Evolutionary conservation across 1,284 basidiomycete species (phyloP).

Genomic region (Cryptococcus wingfieldii): DNA sequence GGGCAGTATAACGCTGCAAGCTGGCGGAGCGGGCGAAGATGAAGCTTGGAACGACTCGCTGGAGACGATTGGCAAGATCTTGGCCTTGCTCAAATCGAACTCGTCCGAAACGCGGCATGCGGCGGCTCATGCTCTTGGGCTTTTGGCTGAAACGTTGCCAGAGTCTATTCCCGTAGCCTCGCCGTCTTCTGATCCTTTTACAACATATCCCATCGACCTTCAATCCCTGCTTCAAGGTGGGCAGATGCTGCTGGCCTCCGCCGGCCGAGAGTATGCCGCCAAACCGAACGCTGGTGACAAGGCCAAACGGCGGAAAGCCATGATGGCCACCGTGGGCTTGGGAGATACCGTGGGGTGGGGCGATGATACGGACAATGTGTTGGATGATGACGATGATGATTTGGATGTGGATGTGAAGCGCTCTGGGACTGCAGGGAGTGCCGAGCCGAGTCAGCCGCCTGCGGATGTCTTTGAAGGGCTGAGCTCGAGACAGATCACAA

Average conservation of each 20-base stretch:
- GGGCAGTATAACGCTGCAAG: conserved; percentile 8
- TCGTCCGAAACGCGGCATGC: conserved; percentile 47
- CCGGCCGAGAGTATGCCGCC: conserved; percentile 42
- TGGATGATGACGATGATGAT: conserved; percentile 37
- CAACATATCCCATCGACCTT: conserved; percentile 22
- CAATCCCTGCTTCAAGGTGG: conserved; percentile 15
- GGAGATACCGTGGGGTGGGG: conserved; percentile 40
- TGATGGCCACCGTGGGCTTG: conserved; percentile 44
- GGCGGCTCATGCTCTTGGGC: conserved; percentile 42
- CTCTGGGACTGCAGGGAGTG: conserved; percentile 5
- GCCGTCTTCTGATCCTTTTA: background rate
- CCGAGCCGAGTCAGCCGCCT: conserved; percentile 14
- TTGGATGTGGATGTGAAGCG: conserved; percentile 25
- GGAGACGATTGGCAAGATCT: conserved; percentile 41
- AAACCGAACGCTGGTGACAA: conserved; percentile 36
- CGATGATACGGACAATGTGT: conserved; percentile 41
- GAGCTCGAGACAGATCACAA: conserved; percentile 46
- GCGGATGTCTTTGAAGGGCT: conserved; percentile 46
- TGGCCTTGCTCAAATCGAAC: conserved; percentile 43
- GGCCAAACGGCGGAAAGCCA: conserved; percentile 42
- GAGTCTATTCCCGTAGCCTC: conserved; percentile 17
- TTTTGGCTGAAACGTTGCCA: conserved; percentile 37
- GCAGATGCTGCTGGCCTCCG: conserved; percentile 39
- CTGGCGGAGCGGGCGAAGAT: conserved; percentile 20
- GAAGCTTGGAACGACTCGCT: conserved; percentile 48